phyloP scores from a whole-genome alignment of 345 rosid genomes.

The Cardamine resedifolia region DNA sequence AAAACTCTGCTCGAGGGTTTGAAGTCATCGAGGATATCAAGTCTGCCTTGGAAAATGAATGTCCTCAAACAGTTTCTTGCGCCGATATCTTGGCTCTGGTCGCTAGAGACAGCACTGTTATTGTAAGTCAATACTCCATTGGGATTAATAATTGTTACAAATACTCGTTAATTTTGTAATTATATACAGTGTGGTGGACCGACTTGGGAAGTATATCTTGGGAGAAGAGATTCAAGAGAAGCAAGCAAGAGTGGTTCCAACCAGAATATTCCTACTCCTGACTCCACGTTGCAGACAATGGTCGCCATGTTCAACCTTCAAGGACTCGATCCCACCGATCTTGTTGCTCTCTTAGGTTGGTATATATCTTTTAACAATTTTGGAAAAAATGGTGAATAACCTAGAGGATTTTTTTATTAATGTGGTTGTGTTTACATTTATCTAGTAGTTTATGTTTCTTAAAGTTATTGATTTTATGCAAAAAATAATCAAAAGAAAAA shows the following conservation, averaged over 20 bases:
- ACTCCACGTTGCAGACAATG: constrained; percentile 67
- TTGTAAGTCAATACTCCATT: constrained; percentile 42
- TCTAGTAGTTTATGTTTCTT: too few relatives aligned
- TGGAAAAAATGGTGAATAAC: too few relatives aligned
- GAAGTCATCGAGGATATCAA: constrained; percentile 76
- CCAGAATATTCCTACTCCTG: constrained; percentile 64
- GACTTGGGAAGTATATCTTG: constrained; percentile 69
- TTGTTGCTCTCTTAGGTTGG: constrained; percentile 77
- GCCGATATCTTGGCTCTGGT: constrained; percentile 70
- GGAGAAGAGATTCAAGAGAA: constrained; percentile 71
- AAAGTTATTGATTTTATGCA: too few relatives aligned
- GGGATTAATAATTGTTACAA: neutral
- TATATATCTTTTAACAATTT: too few relatives aligned
- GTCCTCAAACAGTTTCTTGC: constrained; percentile 76
- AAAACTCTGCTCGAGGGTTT: constrained; percentile 71
- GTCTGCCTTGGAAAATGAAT: constrained; percentile 64
- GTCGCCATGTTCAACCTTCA: constrained; percentile 55
- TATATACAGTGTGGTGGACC: constrained; percentile 74
- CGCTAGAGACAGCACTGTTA: constrained; percentile 74
- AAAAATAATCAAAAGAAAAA: too few relatives aligned
- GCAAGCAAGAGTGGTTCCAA: constrained; percentile 61
- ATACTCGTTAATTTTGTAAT: neutral
- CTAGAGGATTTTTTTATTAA: too few relatives aligned
- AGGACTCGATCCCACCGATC: constrained; percentile 66
- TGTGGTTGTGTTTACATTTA: too few relatives aligned